phyloP scores from a whole-genome alignment of 768 basidiomycete species.

The Suillus sp. region DNA sequence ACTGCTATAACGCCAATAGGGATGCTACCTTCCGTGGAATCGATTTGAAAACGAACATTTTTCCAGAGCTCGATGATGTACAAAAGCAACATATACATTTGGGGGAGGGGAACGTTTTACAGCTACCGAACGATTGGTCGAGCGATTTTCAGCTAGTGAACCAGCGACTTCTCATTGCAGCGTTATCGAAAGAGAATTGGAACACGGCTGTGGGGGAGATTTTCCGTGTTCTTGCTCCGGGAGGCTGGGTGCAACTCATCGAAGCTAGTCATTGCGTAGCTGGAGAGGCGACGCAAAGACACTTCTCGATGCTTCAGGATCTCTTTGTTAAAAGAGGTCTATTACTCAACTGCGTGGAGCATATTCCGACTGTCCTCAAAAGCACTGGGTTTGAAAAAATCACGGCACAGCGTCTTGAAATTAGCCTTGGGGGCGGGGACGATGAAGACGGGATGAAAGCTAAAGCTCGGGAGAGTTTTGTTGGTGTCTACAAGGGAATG shows the following conservation, averaged over 20 bases:
- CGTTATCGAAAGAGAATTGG: slow-evolving; percentile 34
- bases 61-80: slow-evolving; percentile 16
- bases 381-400: neutral
- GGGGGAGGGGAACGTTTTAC: slow-evolving; percentile 25
- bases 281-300: slow-evolving; percentile 1
- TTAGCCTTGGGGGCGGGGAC: neutral
- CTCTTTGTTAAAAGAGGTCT: slow-evolving; percentile 5
- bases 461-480: neutral
- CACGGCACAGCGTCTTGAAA: neutral
- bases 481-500: neutral
- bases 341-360: neutral
- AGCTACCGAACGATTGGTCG: slow-evolving; percentile 34
- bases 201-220: slow-evolving; percentile 26
- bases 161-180: slow-evolving; percentile 35
- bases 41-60: slow-evolving; percentile 27
- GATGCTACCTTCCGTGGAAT: slow-evolving; percentile 27
- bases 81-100: slow-evolving; percentile 23
- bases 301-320: slow-evolving; percentile 3
- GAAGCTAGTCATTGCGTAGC: slow-evolving; percentile 22
- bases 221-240: slow-evolving; percentile 33
- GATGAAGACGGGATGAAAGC: neutral
- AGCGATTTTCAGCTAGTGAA: slow-evolving; percentile 34
- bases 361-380: slow-evolving; percentile 5
- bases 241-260: slow-evolving; percentile 36
- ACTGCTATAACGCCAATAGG: slow-evolving; percentile 19